Evolutionary conservation across 202 grass and related monocot species (phyloP).

Genomic region (Schoenoplectus tabernaemontani): DNA sequence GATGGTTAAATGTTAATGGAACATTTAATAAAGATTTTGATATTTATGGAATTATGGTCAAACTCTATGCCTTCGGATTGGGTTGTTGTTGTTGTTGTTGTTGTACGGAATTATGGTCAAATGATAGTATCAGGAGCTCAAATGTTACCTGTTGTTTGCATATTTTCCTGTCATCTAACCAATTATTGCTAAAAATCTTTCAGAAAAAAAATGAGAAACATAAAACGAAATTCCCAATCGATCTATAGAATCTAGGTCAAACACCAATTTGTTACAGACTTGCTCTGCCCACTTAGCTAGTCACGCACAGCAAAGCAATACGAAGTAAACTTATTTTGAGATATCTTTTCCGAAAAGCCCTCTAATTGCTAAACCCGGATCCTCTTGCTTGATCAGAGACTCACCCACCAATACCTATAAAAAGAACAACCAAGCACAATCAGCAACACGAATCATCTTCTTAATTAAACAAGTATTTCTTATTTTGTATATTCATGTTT

Average conservation of each 20-base stretch:
- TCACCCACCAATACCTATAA: constrained; percentile 76
- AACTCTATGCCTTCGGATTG: too few species aligned
- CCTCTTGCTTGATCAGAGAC: constrained; percentile 54
- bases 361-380: constrained; percentile 50
- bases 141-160: background rate
- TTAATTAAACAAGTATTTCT: background rate
- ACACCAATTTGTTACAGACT: background rate
- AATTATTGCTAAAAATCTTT: background rate
- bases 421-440: background rate
- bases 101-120: too few species aligned
- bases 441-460: background rate
- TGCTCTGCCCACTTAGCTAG: background rate
- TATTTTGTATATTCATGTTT: background rate
- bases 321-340: constrained; percentile 4
- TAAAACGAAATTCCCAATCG: background rate
- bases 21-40: too few species aligned
- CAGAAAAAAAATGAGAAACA: background rate
- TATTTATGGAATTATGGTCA: too few species aligned
- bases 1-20: too few species aligned
- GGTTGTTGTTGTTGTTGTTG: too few species aligned
- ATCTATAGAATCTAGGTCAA: background rate
- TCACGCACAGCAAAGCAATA: background rate
- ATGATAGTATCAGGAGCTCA: too few species aligned
- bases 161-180: background rate
- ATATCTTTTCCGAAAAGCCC: constrained; percentile 60